Conservation (phyloP, 257 asterid genomes). For the Solanum chiquidenum region DNA sequence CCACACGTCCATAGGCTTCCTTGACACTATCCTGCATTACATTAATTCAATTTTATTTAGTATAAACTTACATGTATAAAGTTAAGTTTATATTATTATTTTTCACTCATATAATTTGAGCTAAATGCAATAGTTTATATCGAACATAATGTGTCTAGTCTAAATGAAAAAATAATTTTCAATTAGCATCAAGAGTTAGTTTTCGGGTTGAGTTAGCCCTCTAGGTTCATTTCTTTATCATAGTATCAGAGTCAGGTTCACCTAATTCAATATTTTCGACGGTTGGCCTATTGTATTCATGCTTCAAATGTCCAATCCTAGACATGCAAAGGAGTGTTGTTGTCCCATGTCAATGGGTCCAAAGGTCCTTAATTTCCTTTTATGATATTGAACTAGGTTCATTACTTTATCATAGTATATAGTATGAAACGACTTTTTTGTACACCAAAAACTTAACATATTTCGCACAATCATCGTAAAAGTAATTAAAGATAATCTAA, state of each 20-base stretch:
- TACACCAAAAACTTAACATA: background rate
- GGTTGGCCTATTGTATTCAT: rapidly evolving
- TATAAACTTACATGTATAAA: background rate
- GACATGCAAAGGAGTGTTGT: too few species aligned
- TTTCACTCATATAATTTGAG: background rate
- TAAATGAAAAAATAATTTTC: too few species aligned
- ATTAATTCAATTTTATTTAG: background rate
- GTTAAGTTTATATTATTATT: background rate
- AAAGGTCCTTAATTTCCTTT: too few species aligned
- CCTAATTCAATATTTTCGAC: too few species aligned
- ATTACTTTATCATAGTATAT: too few species aligned
- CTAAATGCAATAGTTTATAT: background rate
- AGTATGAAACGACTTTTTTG: background rate
- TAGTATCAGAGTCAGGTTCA: too few species aligned
- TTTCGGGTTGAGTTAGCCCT: too few species aligned
- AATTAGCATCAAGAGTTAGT: too few species aligned
- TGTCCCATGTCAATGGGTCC: too few species aligned
- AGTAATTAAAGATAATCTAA: background rate
- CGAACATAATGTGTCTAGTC: background rate
- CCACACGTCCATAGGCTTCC: slow-evolving; percentile 91
- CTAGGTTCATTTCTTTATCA: too few species aligned
- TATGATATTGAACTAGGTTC: too few species aligned
- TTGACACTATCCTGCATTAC: slow-evolving; percentile 56
- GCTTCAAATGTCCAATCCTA: too few species aligned
- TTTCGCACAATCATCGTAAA: background rate